Conservation (phyloP, 208 protist genomes). For the Herpetomonas samuelpessoai region DNA sequence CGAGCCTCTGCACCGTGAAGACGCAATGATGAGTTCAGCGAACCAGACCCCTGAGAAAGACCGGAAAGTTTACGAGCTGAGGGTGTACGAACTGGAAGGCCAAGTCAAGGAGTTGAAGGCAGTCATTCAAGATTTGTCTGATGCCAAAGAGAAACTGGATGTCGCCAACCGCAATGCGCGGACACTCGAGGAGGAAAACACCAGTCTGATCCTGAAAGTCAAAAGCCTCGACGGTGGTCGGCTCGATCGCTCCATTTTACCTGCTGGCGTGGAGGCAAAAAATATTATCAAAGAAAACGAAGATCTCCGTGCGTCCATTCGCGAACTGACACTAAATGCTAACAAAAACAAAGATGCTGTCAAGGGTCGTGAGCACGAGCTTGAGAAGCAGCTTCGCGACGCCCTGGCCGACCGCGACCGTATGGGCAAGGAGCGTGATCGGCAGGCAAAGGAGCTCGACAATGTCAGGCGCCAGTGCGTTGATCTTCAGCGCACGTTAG, state of each 20-base stretch:
- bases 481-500: conserved; percentile 29
- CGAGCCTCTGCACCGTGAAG: conserved; percentile 8
- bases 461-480: conserved; percentile 29
- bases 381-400: conserved; percentile 15
- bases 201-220: conserved; percentile 33
- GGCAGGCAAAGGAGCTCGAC: conserved; percentile 34
- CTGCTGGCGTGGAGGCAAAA: conserved; percentile 31
- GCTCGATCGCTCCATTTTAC: background rate
- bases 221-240: conserved; percentile 28
- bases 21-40: conserved; percentile 30
- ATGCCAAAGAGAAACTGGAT: conserved; percentile 61
- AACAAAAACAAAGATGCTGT: conserved; percentile 4
- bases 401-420: conserved; percentile 20
- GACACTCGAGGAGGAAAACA: conserved; percentile 81
- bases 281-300: conserved; percentile 67
- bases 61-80: conserved; percentile 65
- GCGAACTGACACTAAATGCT: conserved; percentile 9
- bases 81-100: conserved; percentile 67
- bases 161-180: conserved; percentile 71
- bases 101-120: conserved; percentile 52
- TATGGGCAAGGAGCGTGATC: conserved; percentile 27
- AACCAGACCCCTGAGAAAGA: conserved; percentile 58
- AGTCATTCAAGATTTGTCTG: conserved; percentile 44
- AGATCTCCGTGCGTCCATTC: conserved; percentile 22
- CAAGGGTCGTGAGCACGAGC: conserved; percentile 5